phyloP scores from a whole-genome alignment of 768 basidiomycete species.

The Clitopilus hobsonii region DNA sequence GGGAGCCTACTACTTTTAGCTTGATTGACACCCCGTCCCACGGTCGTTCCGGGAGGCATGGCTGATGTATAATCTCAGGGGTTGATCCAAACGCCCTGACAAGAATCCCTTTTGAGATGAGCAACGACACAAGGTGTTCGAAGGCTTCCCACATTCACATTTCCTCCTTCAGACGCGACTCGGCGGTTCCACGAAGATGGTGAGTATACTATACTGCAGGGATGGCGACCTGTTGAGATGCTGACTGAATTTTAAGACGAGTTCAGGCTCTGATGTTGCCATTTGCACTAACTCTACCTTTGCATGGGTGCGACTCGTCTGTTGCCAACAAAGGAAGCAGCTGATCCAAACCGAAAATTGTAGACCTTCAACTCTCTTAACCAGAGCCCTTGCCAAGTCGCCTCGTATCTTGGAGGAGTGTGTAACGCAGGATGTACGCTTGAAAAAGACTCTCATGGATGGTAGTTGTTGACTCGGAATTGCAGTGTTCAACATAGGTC shows the following conservation, averaged over 20 bases:
- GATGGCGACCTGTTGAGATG: background rate
- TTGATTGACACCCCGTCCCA: background rate
- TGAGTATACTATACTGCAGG: background rate
- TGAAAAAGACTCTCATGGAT: background rate
- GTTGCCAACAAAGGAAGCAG: background rate
- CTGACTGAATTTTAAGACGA: background rate
- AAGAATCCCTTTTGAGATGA: background rate
- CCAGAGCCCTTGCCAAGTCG: slow-evolving; percentile 43
- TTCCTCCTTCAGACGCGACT: background rate
- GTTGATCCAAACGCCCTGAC: background rate
- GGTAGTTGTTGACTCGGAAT: background rate
- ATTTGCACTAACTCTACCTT: slow-evolving; percentile 7
- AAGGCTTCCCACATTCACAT: background rate
- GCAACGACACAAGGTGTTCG: background rate
- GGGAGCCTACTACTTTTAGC: background rate
- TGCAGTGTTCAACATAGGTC: slow-evolving; percentile 30
- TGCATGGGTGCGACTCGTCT: slow-evolving; percentile 4
- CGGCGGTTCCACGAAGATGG: background rate
- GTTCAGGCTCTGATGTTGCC: slow-evolving; percentile 6
- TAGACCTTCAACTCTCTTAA: slow-evolving; percentile 34
- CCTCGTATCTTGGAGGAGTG: slow-evolving; percentile 33
- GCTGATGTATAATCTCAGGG: background rate
- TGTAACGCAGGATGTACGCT: slow-evolving; percentile 32
- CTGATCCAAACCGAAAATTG: background rate
- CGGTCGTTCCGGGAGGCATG: background rate